Percentiles rank a stretch among this genome's conserved stretches.
These are phyloP conservation scores for Lactifluus volemus DNA, from an alignment of 768 basidiomycete species.

Conservation along the genomic window DNA sequence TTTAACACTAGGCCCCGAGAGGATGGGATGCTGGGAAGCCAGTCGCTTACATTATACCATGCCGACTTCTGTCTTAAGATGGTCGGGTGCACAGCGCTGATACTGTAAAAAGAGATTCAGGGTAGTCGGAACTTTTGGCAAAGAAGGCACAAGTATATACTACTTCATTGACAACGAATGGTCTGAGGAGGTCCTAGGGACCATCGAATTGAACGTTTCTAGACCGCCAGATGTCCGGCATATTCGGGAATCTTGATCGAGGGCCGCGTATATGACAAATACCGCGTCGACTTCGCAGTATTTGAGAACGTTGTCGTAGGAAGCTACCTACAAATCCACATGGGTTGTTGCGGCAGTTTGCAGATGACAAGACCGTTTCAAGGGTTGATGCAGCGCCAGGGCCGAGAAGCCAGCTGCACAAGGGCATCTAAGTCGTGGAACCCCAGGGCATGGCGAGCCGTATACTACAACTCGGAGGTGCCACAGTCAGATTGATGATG, in stretches of 20 bases:
- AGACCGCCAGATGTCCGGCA: not conserved
- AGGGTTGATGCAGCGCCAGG: not conserved
- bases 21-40: constrained; percentile 4
- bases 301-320: not conserved
- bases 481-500: not conserved
- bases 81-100: not conserved
- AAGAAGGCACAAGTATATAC: not conserved
- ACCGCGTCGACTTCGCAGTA: not conserved
- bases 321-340: not conserved
- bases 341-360: not conserved
- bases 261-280: not conserved
- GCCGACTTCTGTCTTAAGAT: not conserved
- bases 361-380: not conserved
- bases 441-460: not conserved
- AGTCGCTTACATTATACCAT: not conserved
- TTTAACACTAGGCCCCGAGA: not conserved
- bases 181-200: not conserved
- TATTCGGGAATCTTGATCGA: constrained; percentile 4
- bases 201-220: not conserved
- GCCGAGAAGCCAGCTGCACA: not conserved
- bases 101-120: not conserved
- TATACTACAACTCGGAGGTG: not conserved
- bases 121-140: not conserved
- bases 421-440: not conserved
- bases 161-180: not conserved